Percentiles rank a stretch among this genome's conserved stretches.
Conservation (phyloP, 2,329 filamentous ascomycete species). For the Rhexocercosporidium sp. region DNA sequence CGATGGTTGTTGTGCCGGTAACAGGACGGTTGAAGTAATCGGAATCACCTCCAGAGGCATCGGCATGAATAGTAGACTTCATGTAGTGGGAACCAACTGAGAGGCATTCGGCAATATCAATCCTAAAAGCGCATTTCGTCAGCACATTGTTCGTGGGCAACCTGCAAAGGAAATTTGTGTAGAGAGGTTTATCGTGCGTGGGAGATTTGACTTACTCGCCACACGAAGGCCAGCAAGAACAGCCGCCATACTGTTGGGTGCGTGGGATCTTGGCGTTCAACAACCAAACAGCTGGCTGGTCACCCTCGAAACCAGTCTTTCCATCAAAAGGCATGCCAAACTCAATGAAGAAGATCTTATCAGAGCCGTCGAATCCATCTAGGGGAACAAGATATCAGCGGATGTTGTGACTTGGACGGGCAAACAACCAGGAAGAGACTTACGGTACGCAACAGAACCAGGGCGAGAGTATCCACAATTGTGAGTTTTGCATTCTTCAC, state of each 20-base stretch:
- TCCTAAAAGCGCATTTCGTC: constrained; percentile 66
- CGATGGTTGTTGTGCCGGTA: constrained; percentile 50
- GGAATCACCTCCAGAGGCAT: constrained; percentile 66
- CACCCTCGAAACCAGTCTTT: constrained; percentile 56
- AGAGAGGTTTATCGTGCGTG: not conserved
- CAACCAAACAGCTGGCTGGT: constrained; percentile 79
- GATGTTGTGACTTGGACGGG: not conserved
- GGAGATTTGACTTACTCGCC: constrained; percentile 51
- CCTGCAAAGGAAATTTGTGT: constrained; percentile 47
- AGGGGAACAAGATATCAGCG: constrained; percentile 23
- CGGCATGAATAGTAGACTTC: constrained; percentile 73
- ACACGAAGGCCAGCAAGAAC: constrained; percentile 75
- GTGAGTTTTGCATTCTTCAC: constrained; percentile 52
- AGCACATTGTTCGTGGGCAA: not conserved
- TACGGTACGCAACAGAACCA: constrained; percentile 56
- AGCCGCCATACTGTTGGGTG: constrained; percentile 68
- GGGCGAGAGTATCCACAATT: constrained; percentile 54
- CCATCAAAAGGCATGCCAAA: constrained; percentile 73
- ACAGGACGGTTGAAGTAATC: constrained; percentile 75
- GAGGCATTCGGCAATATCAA: constrained; percentile 77
- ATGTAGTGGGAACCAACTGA: constrained; percentile 66
- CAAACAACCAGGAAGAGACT: constrained; percentile 28
- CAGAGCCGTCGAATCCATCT: constrained; percentile 74
- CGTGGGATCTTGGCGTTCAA: constrained; percentile 76
- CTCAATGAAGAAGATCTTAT: constrained; percentile 76